phyloP scores from a whole-genome alignment of 2,329 filamentous ascomycete species.

The Magnaporthales sp. region DNA sequence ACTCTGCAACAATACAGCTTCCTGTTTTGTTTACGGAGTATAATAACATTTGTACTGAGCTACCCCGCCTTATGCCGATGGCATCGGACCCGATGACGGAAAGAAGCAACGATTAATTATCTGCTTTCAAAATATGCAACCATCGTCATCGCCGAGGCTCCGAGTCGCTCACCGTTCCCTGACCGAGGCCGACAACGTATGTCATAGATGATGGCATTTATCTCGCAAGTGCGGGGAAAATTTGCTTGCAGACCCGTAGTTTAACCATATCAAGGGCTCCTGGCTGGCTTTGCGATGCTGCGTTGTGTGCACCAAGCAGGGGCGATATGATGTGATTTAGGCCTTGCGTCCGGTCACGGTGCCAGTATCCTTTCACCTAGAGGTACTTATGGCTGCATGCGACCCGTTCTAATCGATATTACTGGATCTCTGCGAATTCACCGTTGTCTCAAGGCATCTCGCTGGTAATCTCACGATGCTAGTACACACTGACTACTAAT shows the following conservation, averaged over 20 bases:
- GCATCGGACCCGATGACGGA: not conserved
- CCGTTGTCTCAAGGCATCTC: not conserved
- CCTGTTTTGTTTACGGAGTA: not conserved
- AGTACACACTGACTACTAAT: not conserved
- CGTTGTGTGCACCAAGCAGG: not conserved
- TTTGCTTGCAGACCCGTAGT: not conserved
- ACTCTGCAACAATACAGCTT: not conserved
- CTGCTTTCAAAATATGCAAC: not conserved
- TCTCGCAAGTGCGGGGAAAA: not conserved
- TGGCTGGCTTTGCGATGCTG: not conserved
- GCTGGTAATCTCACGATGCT: not conserved
- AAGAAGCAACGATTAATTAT: not conserved
- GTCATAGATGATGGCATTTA: not conserved
- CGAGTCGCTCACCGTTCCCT: not conserved
- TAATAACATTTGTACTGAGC: not conserved
- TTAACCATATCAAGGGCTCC: not conserved
- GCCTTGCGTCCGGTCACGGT: not conserved
- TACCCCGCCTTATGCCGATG: not conserved
- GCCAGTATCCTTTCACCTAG: not conserved
- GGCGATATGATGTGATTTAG: not conserved
- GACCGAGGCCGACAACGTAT: not conserved
- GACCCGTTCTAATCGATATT: not conserved
- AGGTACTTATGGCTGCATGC: not conserved
- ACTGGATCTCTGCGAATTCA: not conserved
- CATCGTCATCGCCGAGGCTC: not conserved